Evolutionary conservation across 164 flowering plant genomes (phyloP).

Genomic region (Taxillus chinensis): DNA sequence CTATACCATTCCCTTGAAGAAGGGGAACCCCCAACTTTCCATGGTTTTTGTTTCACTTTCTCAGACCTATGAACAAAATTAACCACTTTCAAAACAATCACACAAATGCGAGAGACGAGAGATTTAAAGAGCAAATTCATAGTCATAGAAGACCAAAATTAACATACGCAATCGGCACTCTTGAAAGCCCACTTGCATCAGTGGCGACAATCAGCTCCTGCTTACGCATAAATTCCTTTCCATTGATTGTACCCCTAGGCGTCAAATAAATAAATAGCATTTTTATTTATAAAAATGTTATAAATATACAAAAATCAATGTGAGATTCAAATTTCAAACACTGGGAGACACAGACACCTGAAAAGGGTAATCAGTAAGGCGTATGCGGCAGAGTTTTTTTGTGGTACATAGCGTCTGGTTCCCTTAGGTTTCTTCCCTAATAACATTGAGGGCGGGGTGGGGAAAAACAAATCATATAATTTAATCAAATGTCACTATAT

Average conservation of each 20-base stretch:
- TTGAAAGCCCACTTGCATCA: slow-evolving; percentile 90
- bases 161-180: slow-evolving; percentile 65
- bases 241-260: slow-evolving; percentile 47
- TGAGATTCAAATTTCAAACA: no score
- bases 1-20: slow-evolving; percentile 76
- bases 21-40: slow-evolving; percentile 44
- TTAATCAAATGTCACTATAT: background rate
- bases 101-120: background rate
- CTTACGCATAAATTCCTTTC: slow-evolving; percentile 65
- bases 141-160: background rate
- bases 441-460: background rate
- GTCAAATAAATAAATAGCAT: background rate
- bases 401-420: slow-evolving; percentile 59
- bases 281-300: no score
- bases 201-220: slow-evolving; percentile 91
- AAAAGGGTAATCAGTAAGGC: slow-evolving; percentile 77
- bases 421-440: slow-evolving; percentile 51
- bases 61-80: slow-evolving; percentile 49
- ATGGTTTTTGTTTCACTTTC: slow-evolving; percentile 56
- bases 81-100: slow-evolving; percentile 1
- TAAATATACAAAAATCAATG: no score
- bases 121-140: background rate
- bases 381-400: slow-evolving; percentile 83
- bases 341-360: slow-evolving; percentile 34
- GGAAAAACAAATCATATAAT: background rate